Evolutionary conservation across 345 rosid species (phyloP), one percentile per base, ranked within the genome.

Genomic region (Aurinia saxatilis): DNA sequence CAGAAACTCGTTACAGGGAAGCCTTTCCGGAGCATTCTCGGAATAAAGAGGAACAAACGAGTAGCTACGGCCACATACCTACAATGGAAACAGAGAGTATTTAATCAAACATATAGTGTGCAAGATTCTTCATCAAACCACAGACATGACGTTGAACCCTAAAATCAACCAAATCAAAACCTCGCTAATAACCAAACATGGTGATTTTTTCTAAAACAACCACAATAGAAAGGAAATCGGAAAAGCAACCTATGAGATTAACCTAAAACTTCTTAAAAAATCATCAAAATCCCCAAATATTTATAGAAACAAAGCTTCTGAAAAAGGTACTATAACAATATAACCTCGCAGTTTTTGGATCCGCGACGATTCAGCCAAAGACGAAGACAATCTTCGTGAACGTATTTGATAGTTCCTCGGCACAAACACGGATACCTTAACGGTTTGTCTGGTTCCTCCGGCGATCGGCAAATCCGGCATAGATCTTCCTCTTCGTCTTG

Each of bases 381-480:
- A 54, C 7, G 63, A n/a, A 69, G 63, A 37, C 63, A 69, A 4
- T 61, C 50, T 29, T 61, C 27, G 40, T 54, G 63, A 0, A 69
- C 73, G 8, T 10, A 69, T 63, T 69, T 69, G 68, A 69, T 53
- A 1, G 68, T 51, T 1, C 68, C 73, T n/a, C 67, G 61, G 21
- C 73, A 69, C 33, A 3, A 2, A n/a, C 73, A 69, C 1, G 73
- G 73, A 29, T 45, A 37, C 16, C 68, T 23, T 2, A 69, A 39
- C 1, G 68, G 73, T 5, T 70, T 70, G 4, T 29, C 68, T 25
- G 62, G 54, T 15, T 61, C 50, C 33, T 55, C 74, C 53, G 63
- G 23, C 29, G 48, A 36, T 11, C 55, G 62, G 6, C 70, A 66
- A 36, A 55, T 66, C 33, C 70, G 55, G 30, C 63, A 66, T 8